Conservation (phyloP, 176 grass and related monocot species). For the Pontederia paniculata region DNA sequence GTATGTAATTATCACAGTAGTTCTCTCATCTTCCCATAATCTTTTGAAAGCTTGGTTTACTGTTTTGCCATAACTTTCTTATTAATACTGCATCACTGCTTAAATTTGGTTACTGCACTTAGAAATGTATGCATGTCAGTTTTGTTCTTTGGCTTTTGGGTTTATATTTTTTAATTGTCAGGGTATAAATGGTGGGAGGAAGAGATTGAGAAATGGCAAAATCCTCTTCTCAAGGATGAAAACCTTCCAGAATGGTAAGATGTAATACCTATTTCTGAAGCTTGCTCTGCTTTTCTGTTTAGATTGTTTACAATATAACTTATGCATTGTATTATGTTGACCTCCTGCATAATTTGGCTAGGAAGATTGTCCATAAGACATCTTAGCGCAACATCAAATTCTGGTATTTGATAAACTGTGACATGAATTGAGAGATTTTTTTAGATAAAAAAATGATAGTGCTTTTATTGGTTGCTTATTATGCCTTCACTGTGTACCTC, state of each 20-base stretch:
- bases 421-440: too few species aligned
- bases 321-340: background rate
- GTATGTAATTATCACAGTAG: slow-evolving; percentile 36
- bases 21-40: background rate
- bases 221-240: slow-evolving; percentile 57
- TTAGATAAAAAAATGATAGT: too few species aligned
- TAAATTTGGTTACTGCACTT: background rate
- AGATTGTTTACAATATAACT: background rate
- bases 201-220: slow-evolving; percentile 87
- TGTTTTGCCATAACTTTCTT: background rate
- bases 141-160: slow-evolving; percentile 18
- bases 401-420: too few species aligned
- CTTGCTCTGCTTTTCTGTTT: too few species aligned
- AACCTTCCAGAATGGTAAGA: slow-evolving; percentile 84
- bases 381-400: too few species aligned
- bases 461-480: background rate
- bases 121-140: slow-evolving; percentile 5
- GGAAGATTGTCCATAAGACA: too few species aligned
- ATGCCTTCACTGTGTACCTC: background rate
- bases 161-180: slow-evolving; percentile 25
- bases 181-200: slow-evolving; percentile 96
- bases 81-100: background rate
- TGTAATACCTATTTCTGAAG: too few species aligned
- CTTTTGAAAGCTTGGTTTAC: background rate
- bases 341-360: too few species aligned